Evolutionary conservation across 257 asterid species (phyloP), one percentile per base, ranked within the genome.

Genomic region (Anisodus acutangulus): DNA sequence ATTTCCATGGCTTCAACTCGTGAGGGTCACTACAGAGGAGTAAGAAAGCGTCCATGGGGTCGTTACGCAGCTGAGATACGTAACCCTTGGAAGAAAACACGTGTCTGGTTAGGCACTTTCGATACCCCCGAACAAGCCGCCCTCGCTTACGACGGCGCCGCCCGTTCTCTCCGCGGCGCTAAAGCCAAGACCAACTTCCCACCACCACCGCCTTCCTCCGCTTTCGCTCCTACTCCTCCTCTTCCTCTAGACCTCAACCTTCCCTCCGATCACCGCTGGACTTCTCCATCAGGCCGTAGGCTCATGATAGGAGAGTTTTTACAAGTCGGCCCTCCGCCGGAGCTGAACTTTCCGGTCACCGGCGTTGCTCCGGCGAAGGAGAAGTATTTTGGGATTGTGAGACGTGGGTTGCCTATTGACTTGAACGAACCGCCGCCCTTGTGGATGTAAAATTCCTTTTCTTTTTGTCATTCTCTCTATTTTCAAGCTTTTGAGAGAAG

Each of bases 41-140:
- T 96, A 2, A 43, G 99, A 51, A 96, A 96, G 93, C 97, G 98
- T 15, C 99, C 98, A 0, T 96, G 99, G 99, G 99, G 99, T 22
- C 98, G 99, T 9, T 96, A 96, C 90, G 99, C 99, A 3, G 99
- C 99, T 10, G 99, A 96, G 80, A 96, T 96, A 55, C 98, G 99
- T 15, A 98, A 96, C 90, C 99, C 99, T 0, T 94, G 97, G 99
- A 96, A 94, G 93, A 96, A 96, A 80, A 94, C 99, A 3, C 91
- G 99, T 1, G 99, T 96, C 13, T 96, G 99, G 99, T 81, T 96
- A 8, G 99, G 99, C 83, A 96, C 99, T 9, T 96, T 93, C 84
- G 98, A 96, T 89, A 96, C 99, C 4, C 98, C 99, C 0, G 98
- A 93, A 86, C 97, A 96, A 83, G 99, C 99, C 39, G 99, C 99